Evolutionary conservation across 73 alveolate genomes (phyloP).

Genomic region (Tetrahymena thermophila): DNA sequence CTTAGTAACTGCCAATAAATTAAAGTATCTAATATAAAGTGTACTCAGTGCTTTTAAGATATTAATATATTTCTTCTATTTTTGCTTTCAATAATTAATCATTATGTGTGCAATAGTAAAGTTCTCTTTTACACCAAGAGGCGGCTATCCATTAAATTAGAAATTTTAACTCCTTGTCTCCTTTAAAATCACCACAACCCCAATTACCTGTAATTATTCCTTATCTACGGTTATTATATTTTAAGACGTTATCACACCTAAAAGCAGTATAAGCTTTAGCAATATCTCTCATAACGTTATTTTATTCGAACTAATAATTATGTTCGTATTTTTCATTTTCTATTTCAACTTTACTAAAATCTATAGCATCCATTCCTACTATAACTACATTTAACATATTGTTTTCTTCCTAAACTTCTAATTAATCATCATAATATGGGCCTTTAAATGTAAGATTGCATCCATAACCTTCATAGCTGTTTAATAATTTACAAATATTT

Average conservation of each 20-base stretch:
- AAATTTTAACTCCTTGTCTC: slow-evolving; percentile 58
- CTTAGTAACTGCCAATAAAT: neutral
- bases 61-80: neutral
- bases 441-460: neutral
- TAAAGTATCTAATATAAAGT: neutral
- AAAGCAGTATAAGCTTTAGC: slow-evolving; percentile 59
- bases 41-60: neutral
- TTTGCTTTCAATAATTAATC: neutral
- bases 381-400: neutral
- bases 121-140: slow-evolving; percentile 32
- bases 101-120: neutral
- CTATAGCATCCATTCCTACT: neutral
- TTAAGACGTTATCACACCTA: neutral
- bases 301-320: slow-evolving; percentile 3
- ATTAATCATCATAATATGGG: neutral
- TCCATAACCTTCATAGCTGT: neutral
- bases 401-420: neutral
- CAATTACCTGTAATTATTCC: slow-evolving; percentile 73
- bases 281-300: slow-evolving; percentile 49
- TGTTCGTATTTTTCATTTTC: neutral
- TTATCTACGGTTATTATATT: neutral
- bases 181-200: slow-evolving; percentile 82
- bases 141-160: slow-evolving; percentile 70
- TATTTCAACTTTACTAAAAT: neutral
- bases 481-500: neutral